Percentiles rank a stretch among this genome's conserved stretches.
Evolutionary conservation across 23 red algal genomes (phyloP).

Genomic region (Cyanidiococcus yangmingshanensis): DNA sequence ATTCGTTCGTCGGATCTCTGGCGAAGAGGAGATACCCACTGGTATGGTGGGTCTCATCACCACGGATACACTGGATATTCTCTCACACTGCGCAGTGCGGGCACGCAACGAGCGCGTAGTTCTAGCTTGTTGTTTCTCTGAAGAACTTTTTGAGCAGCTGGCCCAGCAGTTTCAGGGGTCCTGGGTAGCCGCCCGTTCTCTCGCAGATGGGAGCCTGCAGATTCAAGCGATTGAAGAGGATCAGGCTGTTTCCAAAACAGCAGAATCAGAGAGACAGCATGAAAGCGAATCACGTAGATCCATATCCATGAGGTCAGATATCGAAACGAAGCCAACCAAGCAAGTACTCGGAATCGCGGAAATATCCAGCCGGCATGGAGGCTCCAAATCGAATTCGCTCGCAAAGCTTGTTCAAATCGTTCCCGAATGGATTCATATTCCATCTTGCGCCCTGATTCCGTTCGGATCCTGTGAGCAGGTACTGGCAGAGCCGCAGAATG

Average conservation of each 20-base stretch:
- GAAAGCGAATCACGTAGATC: background rate
- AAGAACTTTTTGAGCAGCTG: background rate
- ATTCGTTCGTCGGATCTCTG: slow-evolving; percentile 52
- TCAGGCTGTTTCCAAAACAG: background rate
- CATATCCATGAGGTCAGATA: background rate
- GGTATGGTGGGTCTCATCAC: slow-evolving; percentile 57
- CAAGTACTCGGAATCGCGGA: slow-evolving; percentile 40
- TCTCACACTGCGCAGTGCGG: slow-evolving; percentile 72
- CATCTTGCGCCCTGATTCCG: slow-evolving; percentile 50
- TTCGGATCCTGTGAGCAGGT: slow-evolving; percentile 67
- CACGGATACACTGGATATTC: slow-evolving; percentile 68
- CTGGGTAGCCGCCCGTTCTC: background rate
- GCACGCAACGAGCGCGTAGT: slow-evolving; percentile 81
- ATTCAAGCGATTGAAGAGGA: background rate
- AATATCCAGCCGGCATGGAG: slow-evolving; percentile 46
- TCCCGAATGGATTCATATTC: slow-evolving; percentile 78
- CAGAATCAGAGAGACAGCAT: background rate
- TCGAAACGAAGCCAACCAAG: background rate
- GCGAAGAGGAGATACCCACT: slow-evolving; percentile 79
- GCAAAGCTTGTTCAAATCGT: slow-evolving; percentile 41
- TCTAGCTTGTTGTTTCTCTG: slow-evolving; percentile 42
- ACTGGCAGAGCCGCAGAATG: slow-evolving; percentile 47
- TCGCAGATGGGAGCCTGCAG: background rate
- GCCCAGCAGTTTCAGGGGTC: background rate
- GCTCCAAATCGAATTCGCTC: slow-evolving; percentile 76